Base-by-base conservation (phyloP, 164 flowering plant species). In the Euptelea pleiosperma region DNA sequence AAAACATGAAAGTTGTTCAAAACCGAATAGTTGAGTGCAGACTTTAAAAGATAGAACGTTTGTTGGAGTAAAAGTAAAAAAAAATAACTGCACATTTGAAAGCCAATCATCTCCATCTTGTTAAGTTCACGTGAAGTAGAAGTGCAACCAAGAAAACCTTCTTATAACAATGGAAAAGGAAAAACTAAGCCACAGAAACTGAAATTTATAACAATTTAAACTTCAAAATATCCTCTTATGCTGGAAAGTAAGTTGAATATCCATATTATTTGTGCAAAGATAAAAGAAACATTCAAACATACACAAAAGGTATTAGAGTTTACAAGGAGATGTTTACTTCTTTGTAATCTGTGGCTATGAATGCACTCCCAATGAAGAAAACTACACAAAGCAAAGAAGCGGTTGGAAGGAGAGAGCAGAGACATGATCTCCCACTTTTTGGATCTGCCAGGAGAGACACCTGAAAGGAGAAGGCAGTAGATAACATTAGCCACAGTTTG, bases 401-500 rank as follows among this genome's bases (percentile, higher is more conserved):
- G 11, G 73, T 67, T 39, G 78, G 50, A 21, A 82, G 62, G 48
- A 79, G 44, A 69, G 67, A 74, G 67, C 67, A 83, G 55, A 79
- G 63, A 55, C 73, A 76, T 34, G 78, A 72, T 65, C 80, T 68
- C 56, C 63, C 73, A 43, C 48, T 66, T 68, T 76, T 83, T 19
- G 82, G 41, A 47, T 82, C 91, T 31, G 74, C 68, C 40, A 68
- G 51, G 22, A 65, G 39, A 62, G 65, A 58, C 64, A 66, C 72
- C 96, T 89, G 79, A 59, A 30, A 53, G 47, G 26, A 52, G 57
- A 64, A 53, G n/a, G n/a, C n/a, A n/a, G n/a, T n/a, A n/a, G n/a
- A 28, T 24, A 26, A 31, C 22, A 24, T 21, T 8, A 34, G 22
- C 3, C 24, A 52, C 7, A 31, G 16, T 30, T 35, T 24, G 43